Percentiles rank a stretch among this genome's conserved stretches.
Evolutionary conservation across 495 filamentous ascomycete species (phyloP).

Genomic region (Filosporella fistucella): DNA sequence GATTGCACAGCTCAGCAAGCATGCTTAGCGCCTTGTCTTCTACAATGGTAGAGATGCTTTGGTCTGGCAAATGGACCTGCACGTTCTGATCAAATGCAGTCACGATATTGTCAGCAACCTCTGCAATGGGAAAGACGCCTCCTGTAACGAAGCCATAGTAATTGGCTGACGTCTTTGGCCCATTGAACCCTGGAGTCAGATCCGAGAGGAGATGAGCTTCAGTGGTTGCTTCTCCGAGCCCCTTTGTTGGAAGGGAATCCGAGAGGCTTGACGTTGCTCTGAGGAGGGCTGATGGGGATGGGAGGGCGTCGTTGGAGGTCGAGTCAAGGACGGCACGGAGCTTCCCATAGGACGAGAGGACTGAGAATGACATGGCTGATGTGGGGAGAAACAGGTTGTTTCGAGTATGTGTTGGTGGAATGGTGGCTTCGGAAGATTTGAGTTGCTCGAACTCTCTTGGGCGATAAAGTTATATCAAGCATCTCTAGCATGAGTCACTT

Average conservation of each 20-base stretch:
- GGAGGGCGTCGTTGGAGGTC: conserved; percentile 19
- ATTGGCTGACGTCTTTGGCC: conserved; percentile 22
- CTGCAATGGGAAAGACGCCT: conserved; percentile 72
- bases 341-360: conserved; percentile 16
- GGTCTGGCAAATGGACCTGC: conserved; percentile 73
- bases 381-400: too few relatives aligned
- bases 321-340: conserved; percentile 13
- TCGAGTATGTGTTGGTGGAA: too few relatives aligned
- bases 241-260: conserved; percentile 9
- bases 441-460: too few relatives aligned
- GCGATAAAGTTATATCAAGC: too few relatives aligned
- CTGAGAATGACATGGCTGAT: conserved; percentile 17
- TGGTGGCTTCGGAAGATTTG: too few relatives aligned
- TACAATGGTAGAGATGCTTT: conserved; percentile 69
- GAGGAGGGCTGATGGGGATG: conserved; percentile 6
- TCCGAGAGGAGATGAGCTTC: conserved; percentile 19
- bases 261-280: conserved; percentile 2
- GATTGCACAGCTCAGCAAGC: conserved; percentile 59
- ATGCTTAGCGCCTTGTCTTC: conserved; percentile 68
- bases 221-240: conserved; percentile 22
- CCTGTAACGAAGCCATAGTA: conserved; percentile 94
- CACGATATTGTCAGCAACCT: conserved; percentile 79
- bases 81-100: conserved; percentile 78
- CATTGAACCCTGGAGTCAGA: conserved; percentile 22
- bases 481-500: too few relatives aligned